Base-by-base conservation (phyloP, 1,284 basidiomycete species). In the Trichosporon coremiiforme region DNA sequence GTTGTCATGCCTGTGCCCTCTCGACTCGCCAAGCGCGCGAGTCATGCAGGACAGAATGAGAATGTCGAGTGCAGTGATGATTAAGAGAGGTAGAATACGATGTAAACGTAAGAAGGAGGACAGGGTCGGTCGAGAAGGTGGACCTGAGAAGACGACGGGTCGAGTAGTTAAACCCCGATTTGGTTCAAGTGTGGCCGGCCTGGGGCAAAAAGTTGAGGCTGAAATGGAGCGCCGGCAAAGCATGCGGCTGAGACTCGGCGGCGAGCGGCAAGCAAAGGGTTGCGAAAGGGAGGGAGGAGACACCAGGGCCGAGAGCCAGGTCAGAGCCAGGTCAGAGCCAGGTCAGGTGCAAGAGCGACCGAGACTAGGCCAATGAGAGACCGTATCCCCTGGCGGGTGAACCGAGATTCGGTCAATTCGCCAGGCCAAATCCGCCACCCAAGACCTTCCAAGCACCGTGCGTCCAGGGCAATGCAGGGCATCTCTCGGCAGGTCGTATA, bases 1-100 rank as follows among this genome's bases (percentile, higher is more conserved):
- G 57, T 33, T 60, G 57, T 60, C 57, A 60, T 60, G 31, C 57
- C 57, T 31, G 17, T 60, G 57, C 57, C 31, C 57, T n/a, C 13
- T 60, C 57, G 57, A 60, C 57, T 60, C 57, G 57, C 29, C 57
- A 31, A 33, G 57, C 6, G 29, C 57, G 57, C 57, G 29, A 60
- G 57, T 60, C 57, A 60, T 60, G 57, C 57, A 60, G 57, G 13
- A 33, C 57, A 33, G 57, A 35, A 33, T n/a, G 13, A 33, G 29
- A 8, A 17, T n/a, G 10, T 33, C 13, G 29, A 33, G 2, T 10
- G 17, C 15, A 31, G 13, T 4, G 31, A 31, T 10, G 35, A 13
- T 60, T 6, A 60, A 10, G 15, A 2, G 15, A 10, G 15, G 13
- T 45, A n/a, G 41, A 45, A 15, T 45, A n/a, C 13, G 41, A 45